phyloP scores from a whole-genome alignment of 192 early-diverging fungal species.

The Coemansia sp. region DNA sequence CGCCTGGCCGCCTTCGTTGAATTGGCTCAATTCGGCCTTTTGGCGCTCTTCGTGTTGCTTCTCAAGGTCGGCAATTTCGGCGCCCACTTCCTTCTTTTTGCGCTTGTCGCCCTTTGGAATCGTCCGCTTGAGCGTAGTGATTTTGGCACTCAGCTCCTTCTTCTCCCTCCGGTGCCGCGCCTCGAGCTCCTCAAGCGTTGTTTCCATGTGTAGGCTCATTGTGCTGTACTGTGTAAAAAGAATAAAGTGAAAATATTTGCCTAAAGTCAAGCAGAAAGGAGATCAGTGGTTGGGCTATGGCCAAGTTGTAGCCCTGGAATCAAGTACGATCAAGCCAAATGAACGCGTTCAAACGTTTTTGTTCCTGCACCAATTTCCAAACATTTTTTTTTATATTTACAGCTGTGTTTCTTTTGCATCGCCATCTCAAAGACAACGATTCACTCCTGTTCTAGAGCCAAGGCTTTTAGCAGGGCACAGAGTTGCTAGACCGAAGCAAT shows the following conservation, averaged over 20 bases:
- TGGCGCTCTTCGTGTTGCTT: constrained; percentile 60
- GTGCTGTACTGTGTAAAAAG: neutral
- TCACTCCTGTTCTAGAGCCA: neutral
- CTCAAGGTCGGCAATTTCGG: constrained; percentile 69
- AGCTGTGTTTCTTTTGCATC: neutral
- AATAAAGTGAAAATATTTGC: neutral
- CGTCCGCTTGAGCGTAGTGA: constrained; percentile 75
- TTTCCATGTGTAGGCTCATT: constrained; percentile 8
- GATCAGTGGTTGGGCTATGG: no score
- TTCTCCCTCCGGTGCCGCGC: constrained; percentile 76
- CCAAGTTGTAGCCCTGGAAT: no score
- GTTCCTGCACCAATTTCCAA: neutral
- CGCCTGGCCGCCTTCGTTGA: constrained; percentile 2
- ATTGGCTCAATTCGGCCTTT: constrained; percentile 55
- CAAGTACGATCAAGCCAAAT: neutral
- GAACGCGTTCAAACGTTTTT: no score
- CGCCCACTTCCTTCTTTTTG: constrained; percentile 79
- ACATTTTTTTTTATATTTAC: neutral
- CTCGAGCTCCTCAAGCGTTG: constrained; percentile 58
- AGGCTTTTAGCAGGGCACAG: neutral
- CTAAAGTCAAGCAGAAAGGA: neutral
- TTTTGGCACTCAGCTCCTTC: constrained; percentile 65
- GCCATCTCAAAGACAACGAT: neutral
- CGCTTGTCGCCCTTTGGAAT: constrained; percentile 80
- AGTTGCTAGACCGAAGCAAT: neutral